These are phyloP conservation scores for Hymenochaete sp. DNA, from an alignment of 1,284 basidiomycete species.

Conservation along the genomic window DNA sequence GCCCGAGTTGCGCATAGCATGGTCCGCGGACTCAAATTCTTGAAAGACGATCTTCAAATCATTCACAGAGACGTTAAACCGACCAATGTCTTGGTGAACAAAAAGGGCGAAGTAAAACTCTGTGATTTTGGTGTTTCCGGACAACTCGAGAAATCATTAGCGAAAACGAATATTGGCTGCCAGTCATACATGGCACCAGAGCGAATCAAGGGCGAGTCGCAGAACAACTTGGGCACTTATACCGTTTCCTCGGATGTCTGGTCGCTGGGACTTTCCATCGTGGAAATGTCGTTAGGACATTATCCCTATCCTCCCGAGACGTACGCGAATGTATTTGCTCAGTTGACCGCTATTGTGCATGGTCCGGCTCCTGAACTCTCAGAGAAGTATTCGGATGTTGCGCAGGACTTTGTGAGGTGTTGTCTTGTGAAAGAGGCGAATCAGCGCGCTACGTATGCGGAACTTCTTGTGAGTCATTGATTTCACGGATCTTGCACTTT, in stretches of 20 bases:
- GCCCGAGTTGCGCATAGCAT: conserved; percentile 76
- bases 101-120: conserved; percentile 84
- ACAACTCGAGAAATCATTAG: conserved; percentile 91
- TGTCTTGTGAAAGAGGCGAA: conserved; percentile 76
- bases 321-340: conserved; percentile 93
- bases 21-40: conserved; percentile 88
- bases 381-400: conserved; percentile 36
- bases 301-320: conserved; percentile 99
- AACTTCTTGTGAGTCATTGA: conserved; percentile 54
- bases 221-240: conserved; percentile 81
- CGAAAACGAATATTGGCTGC: conserved; percentile 98
- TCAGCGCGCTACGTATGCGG: conserved; percentile 74
- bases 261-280: conserved; percentile 94
- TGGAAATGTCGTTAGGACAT: conserved; percentile 85
- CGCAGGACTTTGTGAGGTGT: conserved; percentile 49
- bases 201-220: conserved; percentile 90
- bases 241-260: conserved; percentile 97
- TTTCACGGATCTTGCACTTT: background rate
- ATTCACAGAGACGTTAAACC: conserved; percentile 99
- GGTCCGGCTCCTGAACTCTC: conserved; percentile 88
- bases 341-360: conserved; percentile 92
- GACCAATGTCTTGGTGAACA: conserved; percentile 91
- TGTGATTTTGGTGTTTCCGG: conserved; percentile 99
- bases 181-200: conserved; percentile 99
- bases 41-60: conserved; percentile 94